Conservation (phyloP, 441 rosid genomes). For the Adansonia gregorii region DNA sequence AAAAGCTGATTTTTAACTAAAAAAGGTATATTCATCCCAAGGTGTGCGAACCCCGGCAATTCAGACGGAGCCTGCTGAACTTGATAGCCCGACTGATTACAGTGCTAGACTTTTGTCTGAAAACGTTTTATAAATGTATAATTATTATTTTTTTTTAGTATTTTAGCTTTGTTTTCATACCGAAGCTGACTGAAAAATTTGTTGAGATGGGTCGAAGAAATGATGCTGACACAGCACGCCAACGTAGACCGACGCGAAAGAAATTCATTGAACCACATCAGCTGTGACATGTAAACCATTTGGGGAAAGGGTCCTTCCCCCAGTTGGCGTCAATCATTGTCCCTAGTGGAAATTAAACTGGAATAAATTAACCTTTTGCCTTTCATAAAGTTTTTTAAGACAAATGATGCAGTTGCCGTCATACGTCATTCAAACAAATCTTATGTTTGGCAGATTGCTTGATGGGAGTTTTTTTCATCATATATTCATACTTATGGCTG, state of each 20-base stretch:
- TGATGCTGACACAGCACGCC: constrained; percentile 12
- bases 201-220: constrained; percentile 20
- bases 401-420: background rate
- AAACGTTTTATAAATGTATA: background rate
- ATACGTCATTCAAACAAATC: background rate
- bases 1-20: background rate
- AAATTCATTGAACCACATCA: constrained; percentile 27
- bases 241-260: constrained; percentile 29
- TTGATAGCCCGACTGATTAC: background rate
- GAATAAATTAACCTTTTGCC: background rate
- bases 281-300: constrained; percentile 43
- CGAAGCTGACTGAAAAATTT: constrained; percentile 12
- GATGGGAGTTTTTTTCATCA: too few relatives aligned
- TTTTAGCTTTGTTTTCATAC: background rate
- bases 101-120: background rate
- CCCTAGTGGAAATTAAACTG: background rate
- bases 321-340: background rate
- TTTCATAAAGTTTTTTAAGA: background rate
- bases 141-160: background rate
- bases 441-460: background rate
- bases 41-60: background rate
- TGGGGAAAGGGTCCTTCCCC: background rate
- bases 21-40: background rate
- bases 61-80: background rate
- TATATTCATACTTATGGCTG: too few relatives aligned